These are phyloP conservation scores for Blastomyces silverae DNA, from an alignment of 2,329 filamentous ascomycete species.

Conservation along the genomic window DNA sequence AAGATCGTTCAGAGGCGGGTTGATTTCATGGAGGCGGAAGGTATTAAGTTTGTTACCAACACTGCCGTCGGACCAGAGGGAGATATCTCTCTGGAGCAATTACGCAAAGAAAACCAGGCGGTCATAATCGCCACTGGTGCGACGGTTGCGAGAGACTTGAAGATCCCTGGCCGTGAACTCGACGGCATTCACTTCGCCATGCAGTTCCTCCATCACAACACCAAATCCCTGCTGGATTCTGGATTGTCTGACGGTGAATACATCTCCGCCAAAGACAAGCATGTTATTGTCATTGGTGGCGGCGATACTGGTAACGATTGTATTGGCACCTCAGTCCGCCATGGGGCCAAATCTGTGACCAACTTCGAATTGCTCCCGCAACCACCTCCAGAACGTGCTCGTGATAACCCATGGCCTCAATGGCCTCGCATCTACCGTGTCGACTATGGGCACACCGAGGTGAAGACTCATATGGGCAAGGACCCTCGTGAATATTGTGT, in stretches of 20 bases:
- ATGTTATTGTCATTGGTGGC: slow-evolving; percentile 93
- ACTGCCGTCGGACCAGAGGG: slow-evolving; percentile 71
- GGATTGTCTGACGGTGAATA: slow-evolving; percentile 75
- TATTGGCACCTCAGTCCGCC: slow-evolving; percentile 91
- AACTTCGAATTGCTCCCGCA: slow-evolving; percentile 96
- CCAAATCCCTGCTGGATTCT: slow-evolving; percentile 92
- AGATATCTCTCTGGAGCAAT: slow-evolving; percentile 59
- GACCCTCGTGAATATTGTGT: slow-evolving; percentile 96
- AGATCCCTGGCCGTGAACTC: slow-evolving; percentile 79
- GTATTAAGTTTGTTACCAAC: slow-evolving; percentile 72
- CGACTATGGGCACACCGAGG: slow-evolving; percentile 95
- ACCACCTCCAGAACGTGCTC: slow-evolving; percentile 80
- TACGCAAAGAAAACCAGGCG: slow-evolving; percentile 69
- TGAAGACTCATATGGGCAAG: slow-evolving; percentile 91
- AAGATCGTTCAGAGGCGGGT: slow-evolving; percentile 91
- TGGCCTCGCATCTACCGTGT: slow-evolving; percentile 97
- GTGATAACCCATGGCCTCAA: slow-evolving; percentile 96
- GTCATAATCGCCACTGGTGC: slow-evolving; percentile 89
- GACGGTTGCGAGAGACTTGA: slow-evolving; percentile 85
- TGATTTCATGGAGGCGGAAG: slow-evolving; percentile 88
- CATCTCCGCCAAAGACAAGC: slow-evolving; percentile 90
- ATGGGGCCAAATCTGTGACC: slow-evolving; percentile 89
- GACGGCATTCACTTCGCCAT: slow-evolving; percentile 93
- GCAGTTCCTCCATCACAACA: slow-evolving; percentile 96
- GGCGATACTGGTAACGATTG: slow-evolving; percentile 98